These are phyloP conservation scores for Colletotrichum cuscutae DNA, from an alignment of 2,329 filamentous ascomycete species.

Conservation along the genomic window DNA sequence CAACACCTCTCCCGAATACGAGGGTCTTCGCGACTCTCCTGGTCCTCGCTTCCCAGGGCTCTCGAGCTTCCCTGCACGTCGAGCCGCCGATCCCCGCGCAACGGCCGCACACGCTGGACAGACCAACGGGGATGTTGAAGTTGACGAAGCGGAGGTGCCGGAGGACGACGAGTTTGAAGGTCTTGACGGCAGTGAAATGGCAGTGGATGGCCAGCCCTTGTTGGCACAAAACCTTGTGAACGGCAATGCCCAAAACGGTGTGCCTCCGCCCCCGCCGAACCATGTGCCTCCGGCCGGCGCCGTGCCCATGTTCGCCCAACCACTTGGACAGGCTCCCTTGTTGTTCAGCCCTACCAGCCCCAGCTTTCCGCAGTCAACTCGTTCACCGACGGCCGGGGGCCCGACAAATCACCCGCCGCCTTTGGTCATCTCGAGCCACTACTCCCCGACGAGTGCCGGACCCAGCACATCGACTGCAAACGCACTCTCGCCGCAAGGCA, in stretches of 20 bases:
- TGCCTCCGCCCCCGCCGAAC: slow-evolving; percentile 28
- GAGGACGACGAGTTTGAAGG: slow-evolving; percentile 58
- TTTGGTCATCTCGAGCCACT: slow-evolving; percentile 28
- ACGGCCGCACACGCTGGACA: slow-evolving; percentile 37
- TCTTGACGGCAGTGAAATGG: slow-evolving; percentile 51
- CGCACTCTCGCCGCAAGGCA: slow-evolving; percentile 31
- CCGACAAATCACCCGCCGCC: slow-evolving; percentile 26
- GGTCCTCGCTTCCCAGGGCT: slow-evolving; percentile 32
- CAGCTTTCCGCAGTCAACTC: slow-evolving; percentile 18
- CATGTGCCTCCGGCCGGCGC: slow-evolving; percentile 20
- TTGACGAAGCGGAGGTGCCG: slow-evolving; percentile 51
- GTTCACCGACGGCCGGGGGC: slow-evolving; percentile 15
- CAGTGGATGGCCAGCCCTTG: slow-evolving; percentile 42
- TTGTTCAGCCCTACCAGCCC: slow-evolving; percentile 30
- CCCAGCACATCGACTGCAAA: slow-evolving; percentile 25
- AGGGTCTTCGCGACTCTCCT: slow-evolving; percentile 51
- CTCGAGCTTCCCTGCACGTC: slow-evolving; percentile 1
- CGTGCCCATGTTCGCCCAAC: slow-evolving; percentile 30
- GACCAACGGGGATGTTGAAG: slow-evolving; percentile 45
- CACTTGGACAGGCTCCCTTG: slow-evolving; percentile 24
- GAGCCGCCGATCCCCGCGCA: slow-evolving; percentile 14
- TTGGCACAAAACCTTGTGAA: slow-evolving; percentile 35
- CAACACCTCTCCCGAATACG: slow-evolving; percentile 65
- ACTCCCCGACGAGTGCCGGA: slow-evolving; percentile 11
- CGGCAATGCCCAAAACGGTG: slow-evolving; percentile 16